Conservation (phyloP, 805 yeast genomes). For the Candida ulmi region DNA sequence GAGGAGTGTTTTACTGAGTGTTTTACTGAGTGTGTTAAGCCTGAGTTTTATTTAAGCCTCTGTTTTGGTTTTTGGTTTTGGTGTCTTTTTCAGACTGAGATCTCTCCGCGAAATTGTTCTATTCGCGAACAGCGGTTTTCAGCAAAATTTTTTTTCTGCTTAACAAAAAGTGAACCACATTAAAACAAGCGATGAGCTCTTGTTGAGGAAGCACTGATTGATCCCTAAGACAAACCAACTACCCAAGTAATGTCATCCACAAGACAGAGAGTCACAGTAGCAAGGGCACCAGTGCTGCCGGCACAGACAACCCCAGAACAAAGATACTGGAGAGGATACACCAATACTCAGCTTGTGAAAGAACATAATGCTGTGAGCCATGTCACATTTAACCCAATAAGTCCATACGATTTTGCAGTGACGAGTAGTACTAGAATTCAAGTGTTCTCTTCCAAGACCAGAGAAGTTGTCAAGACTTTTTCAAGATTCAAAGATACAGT, state of each 20-base stretch:
- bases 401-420: slow-evolving; percentile 90
- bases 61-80: not conserved
- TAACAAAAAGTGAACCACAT: too few relatives aligned
- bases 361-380: slow-evolving; percentile 91
- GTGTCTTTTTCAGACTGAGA: too few relatives aligned
- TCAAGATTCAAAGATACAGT: slow-evolving; percentile 88
- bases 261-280: slow-evolving; percentile 57
- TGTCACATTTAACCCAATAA: slow-evolving; percentile 77
- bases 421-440: slow-evolving; percentile 90
- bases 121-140: not conserved
- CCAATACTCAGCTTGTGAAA: slow-evolving; percentile 82
- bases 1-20: too few relatives aligned
- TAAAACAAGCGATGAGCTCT: too few relatives aligned
- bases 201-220: too few relatives aligned
- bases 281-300: slow-evolving; percentile 72
- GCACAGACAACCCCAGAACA: slow-evolving; percentile 88
- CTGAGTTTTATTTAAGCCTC: too few relatives aligned
- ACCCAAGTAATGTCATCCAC: slow-evolving; percentile 69
- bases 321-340: slow-evolving; percentile 86
- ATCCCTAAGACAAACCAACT: too few relatives aligned
- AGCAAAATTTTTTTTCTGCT: not conserved
- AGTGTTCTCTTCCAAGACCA: slow-evolving; percentile 86
- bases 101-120: not conserved
- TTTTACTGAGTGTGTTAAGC: too few relatives aligned
- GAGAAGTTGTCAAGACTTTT: slow-evolving; percentile 85